Base-by-base conservation (phyloP, 2,329 filamentous ascomycete genomes). In the Colletotrichum caudatum region DNA sequence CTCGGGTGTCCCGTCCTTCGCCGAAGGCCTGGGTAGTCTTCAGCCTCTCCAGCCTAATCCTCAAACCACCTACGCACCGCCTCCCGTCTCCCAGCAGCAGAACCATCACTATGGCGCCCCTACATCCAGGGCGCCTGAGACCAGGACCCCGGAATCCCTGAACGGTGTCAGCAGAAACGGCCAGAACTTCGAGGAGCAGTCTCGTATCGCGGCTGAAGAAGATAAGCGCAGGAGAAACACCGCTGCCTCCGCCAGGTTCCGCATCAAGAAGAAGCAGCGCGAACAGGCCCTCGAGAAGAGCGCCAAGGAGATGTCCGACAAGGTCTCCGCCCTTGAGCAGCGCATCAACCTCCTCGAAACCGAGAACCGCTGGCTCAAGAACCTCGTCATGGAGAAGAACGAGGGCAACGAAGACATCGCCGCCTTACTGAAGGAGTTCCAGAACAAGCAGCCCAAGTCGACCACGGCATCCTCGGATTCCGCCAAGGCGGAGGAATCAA, bases 251-350 rank as follows among this genome's bases (percentile, higher is more conserved):
- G 94, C 94, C 23, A 92, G 94, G 61, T 97, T 97, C 87, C 92
- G 94, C 71, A 90, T 96, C 80, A 97, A 97, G 90, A 97, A 97
- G 91, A 97, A 97, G 89, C 93, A 96, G 83, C 92, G 94, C 62
- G 94, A 97, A 84, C 93, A 95, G 81, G 92, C 93, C 11, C 89
- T 97, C 64, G 93, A 95, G 81, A 90, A 90, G 78, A 92, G 90
- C 4, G 91, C 94, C 77, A 94, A 94, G 81, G 94, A 97, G 76
- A 93, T 95, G 83, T 89, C 89, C 37, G 93, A 96, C 57, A 94
- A 94, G 83, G 92, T 95, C 63, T 85, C 89, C 23, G 85, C 86
- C 23, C 87, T 97, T 8, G 93, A 97, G 82, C 87, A 87, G 77
- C 90, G 90, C 70, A 91, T 96, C 66, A 88, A 88, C 69, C 91